These are phyloP conservation scores for Neonectria faginata DNA, from an alignment of 2,329 filamentous ascomycete species.

Conservation along the genomic window DNA sequence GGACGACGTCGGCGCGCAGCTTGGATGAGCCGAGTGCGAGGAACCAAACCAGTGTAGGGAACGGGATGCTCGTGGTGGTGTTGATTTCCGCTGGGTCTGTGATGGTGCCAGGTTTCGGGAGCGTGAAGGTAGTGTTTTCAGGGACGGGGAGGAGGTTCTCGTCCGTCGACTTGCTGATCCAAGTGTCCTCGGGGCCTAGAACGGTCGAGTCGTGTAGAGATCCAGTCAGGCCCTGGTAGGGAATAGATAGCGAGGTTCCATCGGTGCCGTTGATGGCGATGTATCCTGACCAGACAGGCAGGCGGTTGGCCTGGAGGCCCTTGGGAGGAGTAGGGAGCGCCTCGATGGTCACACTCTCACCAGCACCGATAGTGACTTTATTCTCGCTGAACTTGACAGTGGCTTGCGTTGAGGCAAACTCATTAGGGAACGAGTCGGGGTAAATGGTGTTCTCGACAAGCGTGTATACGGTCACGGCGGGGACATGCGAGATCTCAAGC, in stretches of 20 bases:
- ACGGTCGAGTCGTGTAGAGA: conserved; percentile 49
- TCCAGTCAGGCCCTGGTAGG: conserved; percentile 56
- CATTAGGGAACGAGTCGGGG: conserved; percentile 59
- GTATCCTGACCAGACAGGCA: conserved; percentile 58
- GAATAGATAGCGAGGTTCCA: conserved; percentile 52
- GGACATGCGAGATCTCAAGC: conserved; percentile 64
- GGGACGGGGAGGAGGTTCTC: conserved; percentile 39
- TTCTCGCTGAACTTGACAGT: conserved; percentile 56
- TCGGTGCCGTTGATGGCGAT: conserved; percentile 56
- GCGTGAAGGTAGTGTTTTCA: conserved; percentile 54
- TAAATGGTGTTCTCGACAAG: conserved; percentile 49
- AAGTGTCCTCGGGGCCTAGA: conserved; percentile 40
- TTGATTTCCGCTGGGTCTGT: conserved; percentile 13
- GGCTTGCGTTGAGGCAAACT: conserved; percentile 56
- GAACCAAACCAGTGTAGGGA: conserved; percentile 56
- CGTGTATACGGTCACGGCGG: conserved; percentile 66
- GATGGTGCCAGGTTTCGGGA: conserved; percentile 55
- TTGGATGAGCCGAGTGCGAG: conserved; percentile 60
- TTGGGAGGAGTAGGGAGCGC: conserved; percentile 58
- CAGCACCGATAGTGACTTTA: conserved; percentile 57
- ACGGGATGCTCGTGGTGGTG: conserved; percentile 44
- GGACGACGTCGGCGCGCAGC: conserved; percentile 59
- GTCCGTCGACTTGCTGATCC: conserved; percentile 52
- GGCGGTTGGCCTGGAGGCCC: conserved; percentile 49
- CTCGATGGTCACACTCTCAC: conserved; percentile 58